phyloP scores from a whole-genome alignment of 495 filamentous ascomycete species.

The Tuber indicum region DNA sequence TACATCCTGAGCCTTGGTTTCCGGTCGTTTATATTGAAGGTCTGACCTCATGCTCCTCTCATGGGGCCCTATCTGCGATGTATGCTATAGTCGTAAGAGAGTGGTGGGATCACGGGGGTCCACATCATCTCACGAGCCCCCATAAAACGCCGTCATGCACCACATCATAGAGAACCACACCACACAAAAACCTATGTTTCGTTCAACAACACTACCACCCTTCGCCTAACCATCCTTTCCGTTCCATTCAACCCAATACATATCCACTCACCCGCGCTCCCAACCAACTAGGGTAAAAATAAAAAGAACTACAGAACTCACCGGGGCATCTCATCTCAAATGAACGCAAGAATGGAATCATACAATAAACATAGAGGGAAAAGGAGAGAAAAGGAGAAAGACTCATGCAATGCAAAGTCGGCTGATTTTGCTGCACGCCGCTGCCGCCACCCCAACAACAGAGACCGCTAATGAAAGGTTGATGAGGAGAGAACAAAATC shows the following conservation, averaged over 20 bases:
- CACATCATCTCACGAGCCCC: not conserved
- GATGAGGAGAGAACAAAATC: not conserved
- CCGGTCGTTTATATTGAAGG: not conserved
- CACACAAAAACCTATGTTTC: not conserved
- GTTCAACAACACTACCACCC: not conserved
- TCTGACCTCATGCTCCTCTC: not conserved
- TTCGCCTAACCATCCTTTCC: not conserved
- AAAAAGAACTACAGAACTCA: not conserved
- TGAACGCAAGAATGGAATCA: slow-evolving; percentile 1
- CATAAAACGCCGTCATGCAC: not conserved
- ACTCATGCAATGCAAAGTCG: not conserved
- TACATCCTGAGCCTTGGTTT: not conserved
- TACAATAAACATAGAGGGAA: not conserved
- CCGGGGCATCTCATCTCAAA: not conserved
- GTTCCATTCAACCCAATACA: not conserved
- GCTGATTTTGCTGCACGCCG: not conserved
- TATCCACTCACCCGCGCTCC: not conserved
- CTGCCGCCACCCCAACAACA: not conserved
- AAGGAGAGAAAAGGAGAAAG: not conserved
- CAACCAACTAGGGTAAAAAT: not conserved
- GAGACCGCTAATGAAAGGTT: not conserved
- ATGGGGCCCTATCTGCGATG: not conserved
- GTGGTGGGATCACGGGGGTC: not conserved
- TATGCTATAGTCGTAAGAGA: not conserved
- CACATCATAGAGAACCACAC: not conserved